phyloP scores from a whole-genome alignment of 768 basidiomycete genomes.

The Kwoniella botswanensis region DNA sequence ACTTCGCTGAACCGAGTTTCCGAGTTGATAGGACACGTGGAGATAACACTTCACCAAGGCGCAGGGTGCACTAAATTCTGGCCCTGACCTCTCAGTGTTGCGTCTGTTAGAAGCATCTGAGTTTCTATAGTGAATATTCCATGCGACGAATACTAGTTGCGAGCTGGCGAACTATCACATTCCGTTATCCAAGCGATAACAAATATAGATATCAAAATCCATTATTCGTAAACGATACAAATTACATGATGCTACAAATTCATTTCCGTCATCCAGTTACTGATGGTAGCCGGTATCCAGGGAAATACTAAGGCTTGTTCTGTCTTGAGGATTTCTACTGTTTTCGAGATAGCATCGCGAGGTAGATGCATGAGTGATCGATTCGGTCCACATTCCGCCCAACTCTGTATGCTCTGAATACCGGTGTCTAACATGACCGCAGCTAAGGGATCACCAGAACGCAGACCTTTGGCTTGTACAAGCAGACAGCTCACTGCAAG shows the following conservation, averaged over 20 bases:
- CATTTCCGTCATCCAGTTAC: not conserved
- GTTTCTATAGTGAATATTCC: no score
- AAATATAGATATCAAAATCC: not conserved
- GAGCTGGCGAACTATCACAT: no score
- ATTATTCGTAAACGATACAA: not conserved
- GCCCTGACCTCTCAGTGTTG: no score
- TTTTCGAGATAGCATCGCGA: not conserved
- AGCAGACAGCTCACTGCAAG: constrained; percentile 1
- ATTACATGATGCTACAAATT: not conserved
- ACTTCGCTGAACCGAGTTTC: not conserved
- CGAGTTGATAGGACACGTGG: constrained; percentile 4
- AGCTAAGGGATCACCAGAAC: constrained; percentile 8
- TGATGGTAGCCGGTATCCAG: constrained; percentile 4
- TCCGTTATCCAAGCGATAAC: no score
- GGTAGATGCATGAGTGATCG: constrained; percentile 7
- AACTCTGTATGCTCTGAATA: constrained; percentile 5
- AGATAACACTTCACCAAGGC: no score
- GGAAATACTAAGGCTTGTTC: constrained; percentile 9
- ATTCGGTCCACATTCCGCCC: constrained; percentile 9
- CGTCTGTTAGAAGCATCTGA: no score
- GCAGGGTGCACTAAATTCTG: no score
- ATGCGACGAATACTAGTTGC: no score
- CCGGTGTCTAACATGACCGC: constrained; percentile 9
- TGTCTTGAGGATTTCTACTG: constrained; percentile 4
- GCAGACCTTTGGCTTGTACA: constrained; percentile 7